Base-by-base conservation (phyloP, 225 moss, liverwort and hornwort genomes). In the Marchantia polymorpha region DNA sequence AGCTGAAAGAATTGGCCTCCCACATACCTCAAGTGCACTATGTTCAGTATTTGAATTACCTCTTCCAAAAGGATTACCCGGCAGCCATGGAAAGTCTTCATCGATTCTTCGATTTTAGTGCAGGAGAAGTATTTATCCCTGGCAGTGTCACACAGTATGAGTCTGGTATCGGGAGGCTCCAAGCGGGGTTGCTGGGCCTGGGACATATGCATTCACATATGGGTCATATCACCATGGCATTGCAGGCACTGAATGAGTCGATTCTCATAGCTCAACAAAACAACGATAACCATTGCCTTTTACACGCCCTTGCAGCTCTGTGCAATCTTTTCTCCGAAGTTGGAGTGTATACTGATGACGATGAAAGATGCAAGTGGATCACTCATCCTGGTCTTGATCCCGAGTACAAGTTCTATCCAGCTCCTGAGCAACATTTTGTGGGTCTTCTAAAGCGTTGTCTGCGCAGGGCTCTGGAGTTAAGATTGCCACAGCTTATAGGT, bases 221-320 rank as follows among this genome's bases (percentile, higher is more conserved):
- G 82, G 94, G 96, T 25, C 94, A 96, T 54, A 86, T 92, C 69
- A 89, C 90, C 70, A 82, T 84, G 81, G 83, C 81, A 14, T 65
- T 88, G 78, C 88, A 90, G 80, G 96, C 96, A 49, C 87, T 94
- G 79, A 96, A 96, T 73, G 96, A 96, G 82, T 94, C 94, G n/a
- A 92, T 96, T 59, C 90, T 92, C 10, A 94, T 96, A n/a, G 93
- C 96, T 39, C 96, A 96, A 77, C 96, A 96, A 81, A 91, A 93
- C 80, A 96, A 94, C 77, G 96, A 96, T 79, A 91, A 92, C 68
- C 83, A 86, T 31, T 94, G 96, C 79, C 94, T 96, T 39, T 87
- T 91, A 12, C 94, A 94, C 82, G 96, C 96, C 56, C 78, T 96
- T 31, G 96, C 96, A 68, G 94, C 96, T 72, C 90, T 94, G 11